A percentile compares a stretch with the other conserved stretches of the same genome.
Evolutionary conservation across 345 rosid species (phyloP).

Genomic region (Rhodamnia argentea): DNA sequence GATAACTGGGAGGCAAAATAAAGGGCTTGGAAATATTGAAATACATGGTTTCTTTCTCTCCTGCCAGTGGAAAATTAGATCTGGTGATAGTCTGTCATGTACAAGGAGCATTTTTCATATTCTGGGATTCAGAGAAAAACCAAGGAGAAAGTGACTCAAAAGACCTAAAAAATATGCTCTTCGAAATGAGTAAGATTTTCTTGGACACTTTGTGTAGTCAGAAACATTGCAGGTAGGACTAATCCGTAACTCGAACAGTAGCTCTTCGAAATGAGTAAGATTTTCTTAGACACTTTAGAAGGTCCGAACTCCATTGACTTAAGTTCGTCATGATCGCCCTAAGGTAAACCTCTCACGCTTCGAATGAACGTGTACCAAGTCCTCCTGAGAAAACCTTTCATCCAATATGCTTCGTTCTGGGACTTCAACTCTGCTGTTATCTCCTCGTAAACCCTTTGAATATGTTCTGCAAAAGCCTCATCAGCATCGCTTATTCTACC

Average conservation of each 20-base stretch:
- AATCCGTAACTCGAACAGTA: not conserved
- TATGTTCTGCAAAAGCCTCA: not conserved
- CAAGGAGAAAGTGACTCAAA: too few species aligned
- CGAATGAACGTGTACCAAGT: not conserved
- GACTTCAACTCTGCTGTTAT: not conserved
- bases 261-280: not conserved
- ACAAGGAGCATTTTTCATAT: too few species aligned
- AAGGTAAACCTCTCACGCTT: not conserved
- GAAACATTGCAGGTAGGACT: not conserved
- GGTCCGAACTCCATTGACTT: not conserved
- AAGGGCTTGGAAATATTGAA: not conserved
- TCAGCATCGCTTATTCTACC: not conserved
- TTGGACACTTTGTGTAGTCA: too few species aligned
- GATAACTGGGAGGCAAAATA: not conserved
- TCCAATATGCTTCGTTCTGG: not conserved
- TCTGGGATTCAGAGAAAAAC: too few species aligned
- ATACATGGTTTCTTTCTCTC: not conserved
- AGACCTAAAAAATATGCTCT: too few species aligned
- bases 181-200: too few species aligned
- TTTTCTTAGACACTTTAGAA: not conserved
- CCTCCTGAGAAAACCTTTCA: not conserved
- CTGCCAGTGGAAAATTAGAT: not conserved
- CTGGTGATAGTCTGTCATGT: too few species aligned
- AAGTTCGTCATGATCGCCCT: not conserved
- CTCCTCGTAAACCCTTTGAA: not conserved